Base-by-base conservation (phyloP, 2,329 filamentous ascomycete species). In the Aspergillus spinulosporus region DNA sequence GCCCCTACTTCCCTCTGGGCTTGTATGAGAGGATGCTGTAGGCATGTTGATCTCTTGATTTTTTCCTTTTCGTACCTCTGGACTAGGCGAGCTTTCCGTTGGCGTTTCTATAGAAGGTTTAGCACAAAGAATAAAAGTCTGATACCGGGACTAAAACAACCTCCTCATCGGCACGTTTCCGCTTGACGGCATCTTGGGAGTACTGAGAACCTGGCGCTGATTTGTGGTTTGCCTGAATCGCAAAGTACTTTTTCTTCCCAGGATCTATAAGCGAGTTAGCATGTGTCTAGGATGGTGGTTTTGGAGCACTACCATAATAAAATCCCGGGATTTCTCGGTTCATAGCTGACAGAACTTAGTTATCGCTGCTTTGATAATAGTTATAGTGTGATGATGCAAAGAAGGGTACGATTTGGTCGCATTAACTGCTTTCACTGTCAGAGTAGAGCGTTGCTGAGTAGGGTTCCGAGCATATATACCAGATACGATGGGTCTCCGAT, bases 161-260 rank as follows among this genome's bases (percentile, higher is more conserved):
- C 52, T 75, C 68, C 36, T 81, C 75, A 32, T 81, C 75, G 2
- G 75, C 59, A 58, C 79, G 79, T 52, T 83, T 83, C 61, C 77
- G 78, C 71, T 84, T 86, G 54, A 88, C 82, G 5, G 79, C 78
- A 46, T 82, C 76, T n/a, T 77, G 73, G 7, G 85, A 84, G 74
- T 85, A 88, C 12, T 78, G 72, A 0, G 81, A 76, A 5, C 69
- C 72, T 1, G 74, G 60, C 0, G 84, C 79, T 0, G 83, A 83
- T 12, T 78, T 78, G 59, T 79, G 74, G 52, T 74, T 76, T 26
- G 74, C 64, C 66, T 88, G 83, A 49, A 89, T 82, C 64, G 84
- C 86, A 72, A 89, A 90, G 66, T 89, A 90, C 61, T 84, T 87
- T 37, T 80, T 80, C 69, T 84, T 88, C 43, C 79, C 78, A 11